Conservation (phyloP, 139 green algal species). For the Auxenochlorella pyrenoidosa region DNA sequence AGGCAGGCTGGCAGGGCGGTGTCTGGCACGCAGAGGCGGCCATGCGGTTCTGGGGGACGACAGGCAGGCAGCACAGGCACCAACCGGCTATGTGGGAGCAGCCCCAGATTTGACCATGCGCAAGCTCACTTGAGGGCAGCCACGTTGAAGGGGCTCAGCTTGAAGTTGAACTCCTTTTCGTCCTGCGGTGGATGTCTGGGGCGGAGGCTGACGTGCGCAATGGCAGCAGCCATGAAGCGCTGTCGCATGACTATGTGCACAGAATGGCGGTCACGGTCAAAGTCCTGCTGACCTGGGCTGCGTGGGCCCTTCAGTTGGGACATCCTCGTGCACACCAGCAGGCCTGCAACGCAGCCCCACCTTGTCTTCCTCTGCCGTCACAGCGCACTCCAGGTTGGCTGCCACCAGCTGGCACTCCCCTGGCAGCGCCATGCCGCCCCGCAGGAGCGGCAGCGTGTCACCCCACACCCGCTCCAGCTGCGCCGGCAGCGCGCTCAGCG, state of each 20-base stretch:
- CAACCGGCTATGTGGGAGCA: background rate
- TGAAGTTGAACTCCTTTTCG: conserved; percentile 76
- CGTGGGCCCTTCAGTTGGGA: too few relatives aligned
- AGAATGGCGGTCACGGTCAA: too few relatives aligned
- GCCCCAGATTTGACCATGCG: background rate
- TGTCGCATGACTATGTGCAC: too few relatives aligned
- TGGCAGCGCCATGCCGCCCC: background rate
- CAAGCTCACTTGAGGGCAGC: conserved; percentile 32
- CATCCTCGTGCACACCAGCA: background rate
- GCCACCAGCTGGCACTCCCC: conserved; percentile 57
- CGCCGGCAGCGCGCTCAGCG: conserved; percentile 34
- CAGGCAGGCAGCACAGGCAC: too few relatives aligned
- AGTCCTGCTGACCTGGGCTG: too few relatives aligned
- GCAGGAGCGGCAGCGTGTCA: conserved; percentile 51
- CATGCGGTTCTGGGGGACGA: too few relatives aligned
- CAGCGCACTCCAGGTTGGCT: conserved; percentile 70
- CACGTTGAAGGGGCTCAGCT: conserved; percentile 57
- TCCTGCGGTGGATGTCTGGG: conserved; percentile 11
- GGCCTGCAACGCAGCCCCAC: background rate
- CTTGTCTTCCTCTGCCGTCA: conserved; percentile 51
- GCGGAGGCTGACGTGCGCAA: too few relatives aligned
- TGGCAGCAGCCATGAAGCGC: background rate
- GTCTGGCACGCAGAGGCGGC: background rate
- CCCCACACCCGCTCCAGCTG: conserved; percentile 54
- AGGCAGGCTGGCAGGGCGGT: background rate